Base-by-base conservation (phyloP, 2,329 filamentous ascomycete genomes). In the Kalaharituber pfeilii region DNA sequence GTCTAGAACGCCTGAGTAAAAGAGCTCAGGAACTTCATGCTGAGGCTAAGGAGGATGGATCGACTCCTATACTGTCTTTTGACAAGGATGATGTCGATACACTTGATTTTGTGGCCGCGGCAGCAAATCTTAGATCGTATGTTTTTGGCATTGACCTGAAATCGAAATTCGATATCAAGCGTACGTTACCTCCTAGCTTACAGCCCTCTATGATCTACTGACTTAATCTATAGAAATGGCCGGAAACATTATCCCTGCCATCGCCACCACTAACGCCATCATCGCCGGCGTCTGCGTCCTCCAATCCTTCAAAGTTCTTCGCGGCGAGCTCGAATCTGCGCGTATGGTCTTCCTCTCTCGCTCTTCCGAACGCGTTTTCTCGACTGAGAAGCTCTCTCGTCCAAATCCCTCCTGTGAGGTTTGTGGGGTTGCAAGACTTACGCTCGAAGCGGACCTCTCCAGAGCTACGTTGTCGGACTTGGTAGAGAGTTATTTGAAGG, bases 21-120 rank as follows among this genome's bases (percentile, higher is more conserved):
- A 80, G 89, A 33, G 72, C 91, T 49, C 73, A 82, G 51, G 73
- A 80, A 50, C 72, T 83, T 56, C 81, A 81, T 66, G 68, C 72
- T 1, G 72, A 72, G 0, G 72, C 70, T 1, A 71, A 76, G 13
- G 72, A 75, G 15, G 63, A 66, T 57, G 66, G 68, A 54, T 63
- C 69, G 3, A 62, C 67, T 11, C 79, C 84, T 1, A 76, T 81
- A 27, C 81, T 98, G 51, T 79, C 77, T 1, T 98, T 98, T 65
- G 91, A 98, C 73, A 98, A 98, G 71, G 91, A 98, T 66, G 91
- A 98, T 64, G 79, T 82, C 30, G 89, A 96, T 65, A 95, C 89
- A 0, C 74, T 98, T 6, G 88, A 98, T 65, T 96, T 98, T 67
- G 91, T 98, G 5, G 78, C 87, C 1, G 80, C 91, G 0, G 86